Percentiles rank a stretch among this genome's conserved stretches.
Conservation (phyloP, 2,329 filamentous ascomycete genomes). For the Exophiala alcalophila region DNA sequence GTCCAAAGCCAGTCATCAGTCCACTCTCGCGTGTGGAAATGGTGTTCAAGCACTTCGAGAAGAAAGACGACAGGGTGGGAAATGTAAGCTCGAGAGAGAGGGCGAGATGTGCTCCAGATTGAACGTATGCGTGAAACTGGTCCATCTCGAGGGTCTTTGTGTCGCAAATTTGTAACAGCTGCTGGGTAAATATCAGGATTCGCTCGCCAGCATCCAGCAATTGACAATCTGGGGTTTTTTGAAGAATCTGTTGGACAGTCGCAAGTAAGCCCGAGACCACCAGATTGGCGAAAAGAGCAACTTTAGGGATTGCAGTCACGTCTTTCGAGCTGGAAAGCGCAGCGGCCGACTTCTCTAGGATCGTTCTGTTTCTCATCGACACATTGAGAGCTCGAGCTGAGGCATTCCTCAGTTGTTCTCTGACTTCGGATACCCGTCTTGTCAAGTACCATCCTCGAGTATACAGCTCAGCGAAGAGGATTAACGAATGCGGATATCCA, state of each 20-base stretch:
- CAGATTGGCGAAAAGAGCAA: slow-evolving; percentile 11
- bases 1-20: slow-evolving; percentile 34
- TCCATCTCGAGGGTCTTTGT: slow-evolving; percentile 50
- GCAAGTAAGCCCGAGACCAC: slow-evolving; percentile 2
- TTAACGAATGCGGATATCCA: background rate
- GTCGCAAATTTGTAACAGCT: slow-evolving; percentile 46
- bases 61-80: slow-evolving; percentile 4
- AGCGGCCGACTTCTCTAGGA: slow-evolving; percentile 16
- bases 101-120: slow-evolving; percentile 38
- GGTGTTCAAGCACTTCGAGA: slow-evolving; percentile 2
- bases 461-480: slow-evolving; percentile 3
- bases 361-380: slow-evolving; percentile 12
- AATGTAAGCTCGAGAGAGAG: slow-evolving; percentile 33
- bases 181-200: slow-evolving; percentile 47
- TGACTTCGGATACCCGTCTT: slow-evolving; percentile 10
- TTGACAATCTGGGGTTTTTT: background rate
- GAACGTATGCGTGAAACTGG: slow-evolving; percentile 54
- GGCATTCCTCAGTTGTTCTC: slow-evolving; percentile 4
- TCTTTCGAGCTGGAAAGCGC: background rate
- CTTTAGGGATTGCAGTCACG: slow-evolving; percentile 1
- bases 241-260: background rate
- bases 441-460: slow-evolving; percentile 16
- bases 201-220: slow-evolving; percentile 20
- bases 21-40: slow-evolving; percentile 58
- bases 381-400: background rate